These are phyloP conservation scores for Nakaseomyces uthaithaninus DNA, from an alignment of 1,139 yeast genomes.

Conservation along the genomic window DNA sequence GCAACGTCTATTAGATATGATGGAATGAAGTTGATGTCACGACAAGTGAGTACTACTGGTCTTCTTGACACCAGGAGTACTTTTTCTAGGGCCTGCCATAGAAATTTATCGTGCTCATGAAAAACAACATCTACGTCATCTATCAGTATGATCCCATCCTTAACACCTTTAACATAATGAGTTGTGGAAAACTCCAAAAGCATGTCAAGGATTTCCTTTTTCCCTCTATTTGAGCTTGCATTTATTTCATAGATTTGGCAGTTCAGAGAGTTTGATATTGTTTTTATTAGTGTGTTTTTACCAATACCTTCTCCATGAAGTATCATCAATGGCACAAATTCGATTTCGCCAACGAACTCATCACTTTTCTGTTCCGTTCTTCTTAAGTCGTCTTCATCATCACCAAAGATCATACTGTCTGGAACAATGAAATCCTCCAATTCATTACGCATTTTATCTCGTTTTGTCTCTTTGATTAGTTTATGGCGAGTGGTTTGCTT, in stretches of 20 bases:
- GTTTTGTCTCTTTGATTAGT: constrained; percentile 20
- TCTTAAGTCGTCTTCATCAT: constrained; percentile 24
- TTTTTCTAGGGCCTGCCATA: constrained; percentile 69
- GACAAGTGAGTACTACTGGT: constrained; percentile 75
- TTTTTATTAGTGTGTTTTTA: constrained; percentile 66
- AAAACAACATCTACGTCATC: constrained; percentile 84
- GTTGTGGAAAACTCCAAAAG: constrained; percentile 80
- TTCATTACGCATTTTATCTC: constrained; percentile 23
- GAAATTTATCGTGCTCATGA: constrained; percentile 63
- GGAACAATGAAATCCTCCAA: constrained; percentile 42
- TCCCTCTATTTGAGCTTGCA: constrained; percentile 61
- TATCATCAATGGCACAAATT: constrained; percentile 54
- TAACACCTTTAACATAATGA: constrained; percentile 56
- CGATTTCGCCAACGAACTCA: constrained; percentile 23
- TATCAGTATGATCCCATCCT: constrained; percentile 60
- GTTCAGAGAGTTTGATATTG: constrained; percentile 53
- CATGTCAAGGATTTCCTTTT: constrained; percentile 57
- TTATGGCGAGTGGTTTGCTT: constrained; percentile 33
- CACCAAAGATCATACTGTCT: constrained; percentile 16
- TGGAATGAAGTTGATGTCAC: constrained; percentile 50
- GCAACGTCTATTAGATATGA: constrained; percentile 42
- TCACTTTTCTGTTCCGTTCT: constrained; percentile 27
- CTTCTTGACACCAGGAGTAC: constrained; percentile 60
- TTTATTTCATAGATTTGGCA: constrained; percentile 82
- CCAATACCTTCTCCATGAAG: constrained; percentile 73